These are phyloP conservation scores for Boletales sp. DNA, from an alignment of 768 basidiomycete species.

Conservation along the genomic window DNA sequence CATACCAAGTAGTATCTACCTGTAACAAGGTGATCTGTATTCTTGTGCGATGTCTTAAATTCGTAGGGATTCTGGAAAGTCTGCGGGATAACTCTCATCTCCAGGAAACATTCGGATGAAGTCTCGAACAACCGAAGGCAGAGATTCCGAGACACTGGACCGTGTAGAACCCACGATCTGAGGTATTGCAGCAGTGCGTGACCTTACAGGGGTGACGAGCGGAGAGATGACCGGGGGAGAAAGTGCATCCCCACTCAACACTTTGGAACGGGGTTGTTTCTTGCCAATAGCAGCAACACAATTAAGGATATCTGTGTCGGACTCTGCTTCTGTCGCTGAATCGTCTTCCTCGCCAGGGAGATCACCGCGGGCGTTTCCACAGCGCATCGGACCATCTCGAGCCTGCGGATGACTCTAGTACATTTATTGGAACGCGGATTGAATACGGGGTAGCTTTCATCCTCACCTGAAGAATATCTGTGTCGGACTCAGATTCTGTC, in stretches of 20 bases:
- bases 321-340: slow-evolving; percentile 32
- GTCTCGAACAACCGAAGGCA: slow-evolving; percentile 29
- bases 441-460: not conserved
- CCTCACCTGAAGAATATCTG: slow-evolving; percentile 9
- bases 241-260: slow-evolving; percentile 1
- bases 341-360: slow-evolving; percentile 16
- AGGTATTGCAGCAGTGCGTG: slow-evolving; percentile 4
- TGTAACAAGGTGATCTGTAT: not conserved
- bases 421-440: not conserved
- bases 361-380: not conserved
- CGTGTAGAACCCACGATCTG: not conserved
- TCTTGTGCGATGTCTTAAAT: slow-evolving; percentile 1
- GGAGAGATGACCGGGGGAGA: slow-evolving; percentile 21
- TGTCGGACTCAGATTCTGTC: slow-evolving; percentile 32
- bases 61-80: slow-evolving; percentile 32
- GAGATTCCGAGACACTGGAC: slow-evolving; percentile 6
- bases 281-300: slow-evolving; percentile 18
- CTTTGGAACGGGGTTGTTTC: slow-evolving; percentile 6
- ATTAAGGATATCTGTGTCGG: slow-evolving; percentile 24
- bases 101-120: slow-evolving; percentile 32
- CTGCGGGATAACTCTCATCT: slow-evolving; percentile 32
- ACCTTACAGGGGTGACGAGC: slow-evolving; percentile 25
- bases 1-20: not conserved
- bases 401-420: not conserved
- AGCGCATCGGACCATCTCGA: not conserved